Conservation (phyloP, 495 filamentous ascomycete species). For the Penicillium egyptiacum region DNA sequence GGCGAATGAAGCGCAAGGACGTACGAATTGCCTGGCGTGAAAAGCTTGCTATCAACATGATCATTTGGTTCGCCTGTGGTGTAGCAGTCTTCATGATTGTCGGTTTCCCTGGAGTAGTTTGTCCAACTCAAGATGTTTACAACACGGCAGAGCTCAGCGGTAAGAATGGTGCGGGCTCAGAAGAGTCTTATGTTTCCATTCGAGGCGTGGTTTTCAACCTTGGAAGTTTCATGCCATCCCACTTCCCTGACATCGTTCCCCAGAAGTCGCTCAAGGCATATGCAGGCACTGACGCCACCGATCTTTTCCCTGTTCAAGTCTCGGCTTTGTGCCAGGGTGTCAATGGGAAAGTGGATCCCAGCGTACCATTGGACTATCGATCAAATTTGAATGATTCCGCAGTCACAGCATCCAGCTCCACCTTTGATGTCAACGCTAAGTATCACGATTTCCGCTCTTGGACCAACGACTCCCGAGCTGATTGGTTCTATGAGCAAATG, state of each 20-base stretch:
- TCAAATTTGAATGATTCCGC: slow-evolving; percentile 68
- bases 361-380: slow-evolving; percentile 79
- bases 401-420: slow-evolving; percentile 60
- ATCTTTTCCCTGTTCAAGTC: slow-evolving; percentile 91
- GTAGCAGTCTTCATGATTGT: slow-evolving; percentile 86
- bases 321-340: slow-evolving; percentile 84
- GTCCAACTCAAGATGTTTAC: slow-evolving; percentile 86
- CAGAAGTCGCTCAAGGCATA: slow-evolving; percentile 69
- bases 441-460: slow-evolving; percentile 94
- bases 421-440: slow-evolving; percentile 65
- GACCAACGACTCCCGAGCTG: slow-evolving; percentile 75
- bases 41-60: slow-evolving; percentile 95
- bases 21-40: slow-evolving; percentile 94
- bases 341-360: slow-evolving; percentile 61
- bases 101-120: slow-evolving; percentile 82
- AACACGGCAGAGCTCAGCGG: slow-evolving; percentile 72
- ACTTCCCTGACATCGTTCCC: slow-evolving; percentile 78
- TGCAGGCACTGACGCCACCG: slow-evolving; percentile 80
- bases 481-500: slow-evolving; percentile 92
- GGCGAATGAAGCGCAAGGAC: slow-evolving; percentile 89
- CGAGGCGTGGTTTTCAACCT: slow-evolving; percentile 90
- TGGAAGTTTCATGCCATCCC: slow-evolving; percentile 65
- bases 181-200: slow-evolving; percentile 69
- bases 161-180: slow-evolving; percentile 69
- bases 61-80: slow-evolving; percentile 89